Evolutionary conservation across 2,329 filamentous ascomycete species (phyloP), one percentile per base, ranked within the genome.

Genomic region (Venturia effusa): DNA sequence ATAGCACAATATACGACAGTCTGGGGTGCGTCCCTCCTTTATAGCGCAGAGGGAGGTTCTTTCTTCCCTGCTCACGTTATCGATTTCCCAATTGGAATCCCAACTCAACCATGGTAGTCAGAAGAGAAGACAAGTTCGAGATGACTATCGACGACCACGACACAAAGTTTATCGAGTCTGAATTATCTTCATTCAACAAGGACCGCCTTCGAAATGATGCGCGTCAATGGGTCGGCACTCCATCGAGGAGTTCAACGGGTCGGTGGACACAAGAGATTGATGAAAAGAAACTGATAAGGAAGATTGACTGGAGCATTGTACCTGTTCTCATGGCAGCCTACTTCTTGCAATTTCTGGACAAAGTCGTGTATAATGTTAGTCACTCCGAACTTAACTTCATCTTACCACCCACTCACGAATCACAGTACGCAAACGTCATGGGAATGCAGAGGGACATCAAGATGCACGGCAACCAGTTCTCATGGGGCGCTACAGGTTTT

Each of bases 241-340:
- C 34, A 24, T 60, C 57, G n/a, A 6, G 57, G 27, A 17, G n/a
- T 5, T 60, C 57, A 40, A 30, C 57, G n/a, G 30, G n/a, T 55
- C 57, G 57, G 11, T 60, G 57, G 57, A 34, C 57, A 7, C 37
- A 3, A 40, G 40, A 37, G 3, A 43, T 63, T 11, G 37, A 63
- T n/a, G 61, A 63, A 32, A 59, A 34, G 6, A 63, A 63, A 39
- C 24, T 63, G 4, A 41, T 63, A 11, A 67, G 71, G 5, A 77
- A 75, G 66, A 76, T 77, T 34, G 76, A 78, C 59, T 73, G 70
- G 69, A 74, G 73, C 70, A 73, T 78, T 39, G 71, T 77, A 68
- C 75, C 75, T 4, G 65, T 77, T 13, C 74, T 77, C 71, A 75
- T 71, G 68, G 67, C 65, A 22, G 74, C 71, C 57, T 76, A 76